These are phyloP conservation scores for Aspergillus sclerotiicarbonarius DNA, from an alignment of 495 filamentous ascomycete species.

Conservation along the genomic window DNA sequence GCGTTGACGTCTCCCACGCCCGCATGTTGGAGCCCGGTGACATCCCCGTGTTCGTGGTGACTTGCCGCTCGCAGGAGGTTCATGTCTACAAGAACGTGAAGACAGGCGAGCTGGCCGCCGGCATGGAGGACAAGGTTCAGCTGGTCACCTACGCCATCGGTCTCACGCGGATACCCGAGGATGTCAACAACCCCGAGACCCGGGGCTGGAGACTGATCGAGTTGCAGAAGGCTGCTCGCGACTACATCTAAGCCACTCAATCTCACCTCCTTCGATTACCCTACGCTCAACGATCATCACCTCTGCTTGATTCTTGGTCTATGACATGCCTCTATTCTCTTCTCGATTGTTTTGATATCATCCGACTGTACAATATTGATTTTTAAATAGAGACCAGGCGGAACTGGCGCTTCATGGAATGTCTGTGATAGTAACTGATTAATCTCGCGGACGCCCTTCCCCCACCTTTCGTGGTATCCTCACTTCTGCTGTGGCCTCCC, in stretches of 20 bases:
- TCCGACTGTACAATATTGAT: slow-evolving; percentile 45
- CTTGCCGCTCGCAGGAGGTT: slow-evolving; percentile 94
- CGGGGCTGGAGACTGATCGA: slow-evolving; percentile 96
- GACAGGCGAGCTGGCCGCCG: slow-evolving; percentile 84
- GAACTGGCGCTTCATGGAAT: slow-evolving; percentile 37
- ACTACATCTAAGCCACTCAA: slow-evolving; percentile 68
- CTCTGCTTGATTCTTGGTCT: slow-evolving; percentile 18
- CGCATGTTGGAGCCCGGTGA: slow-evolving; percentile 95
- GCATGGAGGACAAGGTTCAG: slow-evolving; percentile 98
- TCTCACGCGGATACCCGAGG: slow-evolving; percentile 86
- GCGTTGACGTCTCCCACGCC: slow-evolving; percentile 86
- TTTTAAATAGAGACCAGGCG: slow-evolving; percentile 39
- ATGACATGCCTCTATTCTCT: slow-evolving; percentile 16
- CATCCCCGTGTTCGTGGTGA: slow-evolving; percentile 95
- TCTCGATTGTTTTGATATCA: slow-evolving; percentile 32
- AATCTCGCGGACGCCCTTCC: slow-evolving; percentile 20
- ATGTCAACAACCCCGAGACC: slow-evolving; percentile 95
- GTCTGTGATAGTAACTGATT: slow-evolving; percentile 30
- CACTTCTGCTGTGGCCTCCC: neutral
- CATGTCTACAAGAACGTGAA: slow-evolving; percentile 94
- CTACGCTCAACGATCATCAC: slow-evolving; percentile 12
- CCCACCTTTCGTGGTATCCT: slow-evolving; percentile 17
- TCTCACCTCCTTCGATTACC: slow-evolving; percentile 8
- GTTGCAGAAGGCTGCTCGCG: slow-evolving; percentile 95
- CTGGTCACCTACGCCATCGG: slow-evolving; percentile 98